Evolutionary conservation across 176 grass and related monocot genomes (phyloP).

Genomic region (Lolium rigidum): DNA sequence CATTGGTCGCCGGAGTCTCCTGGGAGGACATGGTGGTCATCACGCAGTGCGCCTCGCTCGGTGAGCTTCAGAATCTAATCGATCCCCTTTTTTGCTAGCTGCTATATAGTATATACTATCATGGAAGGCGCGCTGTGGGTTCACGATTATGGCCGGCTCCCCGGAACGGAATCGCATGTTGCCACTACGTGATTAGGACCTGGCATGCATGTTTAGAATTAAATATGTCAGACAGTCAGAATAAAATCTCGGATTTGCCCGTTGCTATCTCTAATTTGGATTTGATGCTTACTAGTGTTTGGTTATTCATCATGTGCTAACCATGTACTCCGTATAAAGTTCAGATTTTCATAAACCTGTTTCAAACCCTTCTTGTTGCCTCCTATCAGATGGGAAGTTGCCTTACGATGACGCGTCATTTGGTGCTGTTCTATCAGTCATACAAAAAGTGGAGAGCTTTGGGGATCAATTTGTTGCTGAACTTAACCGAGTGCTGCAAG

Average conservation of each 20-base stretch:
- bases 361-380: neutral
- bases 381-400: constrained; percentile 52
- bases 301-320: no score
- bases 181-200: no score
- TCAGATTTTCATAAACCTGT: neutral
- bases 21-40: constrained; percentile 62
- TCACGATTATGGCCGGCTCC: no score
- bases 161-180: no score
- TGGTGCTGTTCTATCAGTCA: constrained; percentile 59
- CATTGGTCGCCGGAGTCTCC: constrained; percentile 42
- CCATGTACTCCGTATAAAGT: neutral
- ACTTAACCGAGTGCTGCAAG: constrained; percentile 48
- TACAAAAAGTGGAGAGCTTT: constrained; percentile 42
- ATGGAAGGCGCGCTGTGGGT: no score
- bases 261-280: no score
- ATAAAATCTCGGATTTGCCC: no score
- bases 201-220: no score
- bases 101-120: no score
- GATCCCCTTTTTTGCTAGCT: neutral
- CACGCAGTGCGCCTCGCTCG: constrained; percentile 70
- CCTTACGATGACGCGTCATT: constrained; percentile 59
- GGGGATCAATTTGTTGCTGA: constrained; percentile 48
- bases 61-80: constrained; percentile 39
- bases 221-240: no score
- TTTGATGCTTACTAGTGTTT: no score